Evolutionary conservation across 371 early-diverging fungal genomes (phyloP).

Genomic region (Mortierella sp.): DNA sequence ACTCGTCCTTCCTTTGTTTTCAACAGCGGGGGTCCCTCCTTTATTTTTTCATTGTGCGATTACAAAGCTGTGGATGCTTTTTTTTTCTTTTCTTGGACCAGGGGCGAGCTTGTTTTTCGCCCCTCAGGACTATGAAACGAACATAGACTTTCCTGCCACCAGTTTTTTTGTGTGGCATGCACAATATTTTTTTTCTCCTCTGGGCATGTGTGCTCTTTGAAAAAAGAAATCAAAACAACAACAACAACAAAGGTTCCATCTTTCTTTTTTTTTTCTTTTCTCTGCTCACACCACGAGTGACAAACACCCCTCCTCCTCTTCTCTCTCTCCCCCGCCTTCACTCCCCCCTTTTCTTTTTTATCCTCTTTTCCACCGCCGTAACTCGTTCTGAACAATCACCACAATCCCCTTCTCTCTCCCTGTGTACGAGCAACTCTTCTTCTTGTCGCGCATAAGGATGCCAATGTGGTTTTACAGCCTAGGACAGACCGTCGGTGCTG

Average conservation of each 20-base stretch:
- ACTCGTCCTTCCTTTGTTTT: too few relatives aligned
- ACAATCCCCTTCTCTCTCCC: background rate
- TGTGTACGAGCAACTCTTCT: background rate
- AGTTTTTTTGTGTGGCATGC: background rate
- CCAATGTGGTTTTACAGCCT: background rate
- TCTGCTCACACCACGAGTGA: background rate
- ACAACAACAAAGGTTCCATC: background rate
- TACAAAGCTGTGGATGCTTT: background rate
- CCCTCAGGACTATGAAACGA: background rate
- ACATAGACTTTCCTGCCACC: constrained; percentile 3
- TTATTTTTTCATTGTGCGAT: background rate
- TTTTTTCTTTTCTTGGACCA: background rate
- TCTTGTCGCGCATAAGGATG: background rate
- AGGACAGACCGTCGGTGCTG: background rate
- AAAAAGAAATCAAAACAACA: too few relatives aligned
- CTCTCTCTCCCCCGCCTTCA: background rate
- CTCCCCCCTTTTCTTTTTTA: background rate
- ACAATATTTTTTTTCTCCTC: background rate
- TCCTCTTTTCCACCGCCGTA: background rate
- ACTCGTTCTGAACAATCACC: background rate
- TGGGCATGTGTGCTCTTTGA: background rate
- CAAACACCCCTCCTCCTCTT: background rate
- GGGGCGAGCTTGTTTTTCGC: background rate
- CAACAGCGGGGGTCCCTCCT: background rate
- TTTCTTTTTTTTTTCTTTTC: background rate